A percentile compares a stretch with the other conserved stretches of the same genome.
phyloP scores from a whole-genome alignment of 2,329 filamentous ascomycete genomes.

The Phyllosticta capitalensis region DNA sequence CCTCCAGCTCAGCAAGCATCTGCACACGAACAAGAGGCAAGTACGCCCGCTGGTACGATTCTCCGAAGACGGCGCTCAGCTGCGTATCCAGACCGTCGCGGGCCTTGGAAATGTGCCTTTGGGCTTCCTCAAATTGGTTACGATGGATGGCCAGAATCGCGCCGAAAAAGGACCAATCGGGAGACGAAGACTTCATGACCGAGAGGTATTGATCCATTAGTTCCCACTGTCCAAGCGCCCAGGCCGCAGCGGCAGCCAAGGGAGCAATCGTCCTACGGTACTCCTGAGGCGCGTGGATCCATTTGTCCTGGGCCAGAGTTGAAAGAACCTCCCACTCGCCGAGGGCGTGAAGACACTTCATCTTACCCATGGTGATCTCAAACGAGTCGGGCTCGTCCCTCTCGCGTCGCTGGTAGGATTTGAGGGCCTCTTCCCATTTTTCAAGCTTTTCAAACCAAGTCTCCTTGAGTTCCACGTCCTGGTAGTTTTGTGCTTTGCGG shows the following conservation, averaged over 20 bases:
- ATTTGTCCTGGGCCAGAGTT: constrained; percentile 80
- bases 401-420: constrained; percentile 84
- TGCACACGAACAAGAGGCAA: constrained; percentile 96
- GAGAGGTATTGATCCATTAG: constrained; percentile 95
- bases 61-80: constrained; percentile 88
- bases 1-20: constrained; percentile 97
- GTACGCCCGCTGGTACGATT: constrained; percentile 96
- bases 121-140: constrained; percentile 87
- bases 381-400: constrained; percentile 62
- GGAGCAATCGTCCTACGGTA: constrained; percentile 86
- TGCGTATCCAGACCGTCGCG: constrained; percentile 92
- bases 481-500: constrained; percentile 88
- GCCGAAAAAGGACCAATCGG: constrained; percentile 94
- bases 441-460: constrained; percentile 99
- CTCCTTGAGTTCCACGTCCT: constrained; percentile 91
- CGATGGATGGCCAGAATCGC: constrained; percentile 91
- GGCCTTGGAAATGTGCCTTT: constrained; percentile 81
- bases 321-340: constrained; percentile 96
- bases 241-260: constrained; percentile 87
- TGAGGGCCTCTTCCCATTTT: constrained; percentile 92
- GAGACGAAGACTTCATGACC: constrained; percentile 88
- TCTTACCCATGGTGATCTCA: constrained; percentile 98
- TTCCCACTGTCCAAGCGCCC: constrained; percentile 95
- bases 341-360: constrained; percentile 93
- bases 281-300: constrained; percentile 80